Evolutionary conservation across 306 rosid genomes (phyloP).

Genomic region (Cotoneaster glaucophyllus): DNA sequence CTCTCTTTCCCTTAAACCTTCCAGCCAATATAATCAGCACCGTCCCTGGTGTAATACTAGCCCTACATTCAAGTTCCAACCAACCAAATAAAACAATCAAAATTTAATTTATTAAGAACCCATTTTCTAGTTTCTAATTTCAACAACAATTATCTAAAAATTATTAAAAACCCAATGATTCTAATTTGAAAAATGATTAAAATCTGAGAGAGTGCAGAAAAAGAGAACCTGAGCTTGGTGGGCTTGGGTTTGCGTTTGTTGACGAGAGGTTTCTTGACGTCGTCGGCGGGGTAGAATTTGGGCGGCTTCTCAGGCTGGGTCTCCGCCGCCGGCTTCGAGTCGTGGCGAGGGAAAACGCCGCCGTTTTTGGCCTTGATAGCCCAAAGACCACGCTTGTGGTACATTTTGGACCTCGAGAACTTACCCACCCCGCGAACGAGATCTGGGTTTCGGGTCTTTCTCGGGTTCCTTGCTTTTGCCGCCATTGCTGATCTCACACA

Average conservation of each 20-base stretch:
- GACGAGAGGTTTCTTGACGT: not conserved
- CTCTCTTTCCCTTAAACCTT: constrained; percentile 34
- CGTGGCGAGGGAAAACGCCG: not conserved
- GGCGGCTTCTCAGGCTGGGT: not conserved
- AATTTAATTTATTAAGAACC: not conserved
- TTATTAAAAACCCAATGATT: not conserved
- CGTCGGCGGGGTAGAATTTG: not conserved
- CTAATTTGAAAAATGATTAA: not conserved
- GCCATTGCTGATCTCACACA: not conserved
- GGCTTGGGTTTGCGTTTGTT: not conserved
- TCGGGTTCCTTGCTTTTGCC: not conserved
- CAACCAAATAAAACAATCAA: not conserved
- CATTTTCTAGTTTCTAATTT: not conserved
- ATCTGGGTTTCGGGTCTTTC: not conserved
- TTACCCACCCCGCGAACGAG: not conserved
- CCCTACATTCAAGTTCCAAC: constrained; percentile 3
- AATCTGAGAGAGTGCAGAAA: not conserved
- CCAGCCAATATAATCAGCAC: constrained; percentile 34
- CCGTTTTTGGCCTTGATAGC: not conserved
- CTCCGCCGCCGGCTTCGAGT: not conserved
- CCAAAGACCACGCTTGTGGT: not conserved
- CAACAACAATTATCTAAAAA: no score
- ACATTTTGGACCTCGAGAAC: not conserved
- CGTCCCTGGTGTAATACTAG: constrained; percentile 28
- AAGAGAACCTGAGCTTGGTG: not conserved